Base-by-base conservation (phyloP, 2,329 filamentous ascomycete genomes). In the Curvularia eragrostidis region DNA sequence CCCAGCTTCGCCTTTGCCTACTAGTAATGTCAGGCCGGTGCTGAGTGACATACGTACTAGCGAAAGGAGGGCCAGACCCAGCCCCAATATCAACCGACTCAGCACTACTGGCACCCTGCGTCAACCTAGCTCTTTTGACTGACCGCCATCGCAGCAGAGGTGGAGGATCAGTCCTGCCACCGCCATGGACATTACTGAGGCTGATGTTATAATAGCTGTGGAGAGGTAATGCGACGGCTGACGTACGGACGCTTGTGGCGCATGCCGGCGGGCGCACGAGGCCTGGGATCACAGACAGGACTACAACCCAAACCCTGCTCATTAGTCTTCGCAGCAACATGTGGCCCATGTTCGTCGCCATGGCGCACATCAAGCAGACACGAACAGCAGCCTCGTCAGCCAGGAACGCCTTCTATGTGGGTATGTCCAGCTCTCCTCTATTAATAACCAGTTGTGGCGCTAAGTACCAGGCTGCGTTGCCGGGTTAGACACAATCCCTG, bases 141-240 rank as follows among this genome's bases (percentile, higher is more conserved):
- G 59, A 58, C 9, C 64, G 65, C 24, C 39, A 64, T 63, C 65
- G 9, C 64, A 21, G 39, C 19, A 36, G 2, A n/a, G 3, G 7
- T 36, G 34, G 34, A 3, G 10, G 21, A 12, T 42, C 15, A 2
- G 39, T 34, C 13, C 32, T 34, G 39, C 39, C 23, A 12, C 39
- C 6, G 21, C 21, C 15, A 24, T 5, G 23, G 13, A 63, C 28
- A 64, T 68, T 41, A 64, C 66, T 12, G 65, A 65, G 64, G 65
- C 63, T 7, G 66, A 65, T 56, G 5, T 50, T 69, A 26, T 62
- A 69, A 32, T 68, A 62, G 60, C 58, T 63, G 36, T 64, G 62
- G 62, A 61, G 63, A 38, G 50, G 56, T 15, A 66, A 67, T 50
- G 58, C 49, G 18, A 69, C 52, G n/a, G 63, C 66, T 15, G 65